phyloP scores from a whole-genome alignment of 1,284 basidiomycete species.

The Grifola frondosa region DNA sequence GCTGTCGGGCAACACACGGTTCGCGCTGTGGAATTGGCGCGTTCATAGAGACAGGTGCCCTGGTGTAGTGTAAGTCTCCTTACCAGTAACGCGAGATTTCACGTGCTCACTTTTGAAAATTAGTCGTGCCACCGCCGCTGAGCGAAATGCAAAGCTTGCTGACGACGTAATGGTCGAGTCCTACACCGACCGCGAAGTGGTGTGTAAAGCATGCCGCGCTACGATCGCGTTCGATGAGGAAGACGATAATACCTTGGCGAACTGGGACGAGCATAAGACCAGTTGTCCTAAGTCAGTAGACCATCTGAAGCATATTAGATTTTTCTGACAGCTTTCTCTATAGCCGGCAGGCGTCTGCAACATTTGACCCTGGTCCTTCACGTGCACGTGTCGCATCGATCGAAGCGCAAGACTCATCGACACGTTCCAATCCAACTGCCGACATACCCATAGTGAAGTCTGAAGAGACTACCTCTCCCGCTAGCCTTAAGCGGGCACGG shows the following conservation, averaged over 20 bases:
- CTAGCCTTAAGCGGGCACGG: constrained; percentile 50
- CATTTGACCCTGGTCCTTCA: no score
- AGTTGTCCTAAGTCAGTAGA: constrained; percentile 46
- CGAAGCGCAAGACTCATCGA: no score
- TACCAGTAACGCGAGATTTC: not conserved
- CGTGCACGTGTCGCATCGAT: no score
- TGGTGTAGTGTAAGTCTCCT: constrained; percentile 36
- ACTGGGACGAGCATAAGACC: constrained; percentile 60
- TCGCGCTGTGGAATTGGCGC: constrained; percentile 51
- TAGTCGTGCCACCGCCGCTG: constrained; percentile 57
- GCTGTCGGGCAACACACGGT: constrained; percentile 41
- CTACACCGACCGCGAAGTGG: constrained; percentile 43
- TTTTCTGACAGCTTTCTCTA: no score
- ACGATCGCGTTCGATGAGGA: constrained; percentile 44
- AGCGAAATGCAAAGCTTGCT: constrained; percentile 56
- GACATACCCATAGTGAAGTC: not conserved
- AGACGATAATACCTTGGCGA: constrained; percentile 53
- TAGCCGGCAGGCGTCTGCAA: no score
- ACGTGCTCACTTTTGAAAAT: constrained; percentile 27
- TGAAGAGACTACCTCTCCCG: constrained; percentile 12
- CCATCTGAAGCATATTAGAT: no score
- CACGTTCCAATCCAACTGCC: no score
- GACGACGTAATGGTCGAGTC: constrained; percentile 58
- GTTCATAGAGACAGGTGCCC: constrained; percentile 47
- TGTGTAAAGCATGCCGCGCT: constrained; percentile 49